Conservation (phyloP, 306 rosid genomes). For the Arachis hypogaea region DNA sequence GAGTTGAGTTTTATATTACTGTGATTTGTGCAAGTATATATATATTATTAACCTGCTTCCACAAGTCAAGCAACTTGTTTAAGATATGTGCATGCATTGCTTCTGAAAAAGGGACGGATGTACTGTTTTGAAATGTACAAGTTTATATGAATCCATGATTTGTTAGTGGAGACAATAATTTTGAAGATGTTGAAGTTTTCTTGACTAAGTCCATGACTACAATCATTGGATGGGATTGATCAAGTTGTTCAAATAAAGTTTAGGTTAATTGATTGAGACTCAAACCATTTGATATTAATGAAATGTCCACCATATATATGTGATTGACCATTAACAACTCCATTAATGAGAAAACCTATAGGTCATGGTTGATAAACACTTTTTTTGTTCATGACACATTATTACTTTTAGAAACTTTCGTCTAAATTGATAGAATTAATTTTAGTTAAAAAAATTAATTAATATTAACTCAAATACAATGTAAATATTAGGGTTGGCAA, state of each 20-base stretch:
- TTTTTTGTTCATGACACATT: not conserved
- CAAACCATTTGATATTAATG: not conserved
- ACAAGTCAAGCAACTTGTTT: not conserved
- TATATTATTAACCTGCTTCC: not conserved
- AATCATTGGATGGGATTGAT: not conserved
- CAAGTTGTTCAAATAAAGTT: not conserved
- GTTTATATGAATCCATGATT: not conserved
- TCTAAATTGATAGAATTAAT: no score
- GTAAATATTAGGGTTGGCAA: no score
- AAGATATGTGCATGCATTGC: not conserved
- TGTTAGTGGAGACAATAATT: not conserved
- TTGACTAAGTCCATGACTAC: constrained; percentile 9
- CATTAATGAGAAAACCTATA: not conserved
- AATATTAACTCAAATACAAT: no score
- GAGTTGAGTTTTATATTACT: not conserved
- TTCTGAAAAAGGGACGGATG: not conserved
- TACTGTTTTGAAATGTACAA: not conserved
- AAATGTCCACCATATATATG: not conserved
- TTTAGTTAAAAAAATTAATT: no score
- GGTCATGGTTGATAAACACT: not conserved
- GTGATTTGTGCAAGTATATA: not conserved
- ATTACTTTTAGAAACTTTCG: no score
- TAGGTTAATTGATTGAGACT: constrained; percentile 27
- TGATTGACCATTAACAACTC: not conserved
- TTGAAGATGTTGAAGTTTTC: constrained; percentile 11